Base-by-base conservation (phyloP, 306 rosid species). In the Lupinus albus region DNA sequence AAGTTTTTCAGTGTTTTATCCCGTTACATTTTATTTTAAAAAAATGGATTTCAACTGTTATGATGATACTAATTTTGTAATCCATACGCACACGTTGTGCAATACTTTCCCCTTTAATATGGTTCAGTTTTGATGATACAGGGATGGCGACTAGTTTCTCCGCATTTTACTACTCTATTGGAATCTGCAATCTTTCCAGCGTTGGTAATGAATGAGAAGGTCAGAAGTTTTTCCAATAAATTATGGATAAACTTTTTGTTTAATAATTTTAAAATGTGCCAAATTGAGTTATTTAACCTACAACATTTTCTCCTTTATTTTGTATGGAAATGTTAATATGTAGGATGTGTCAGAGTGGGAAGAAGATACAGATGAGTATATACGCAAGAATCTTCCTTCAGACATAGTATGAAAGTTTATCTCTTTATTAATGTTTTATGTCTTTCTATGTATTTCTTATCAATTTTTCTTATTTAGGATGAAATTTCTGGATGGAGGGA, bases 71-170 rank as follows among this genome's bases (percentile, higher is more conserved):
- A 17, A 14, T 33, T 65, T 20, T 64, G 41, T 38, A 8, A 12
- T 55, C 48, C 16, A 45, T 2, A 1, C 6, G 0, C 8, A 6
- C 44, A 56, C 49, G 32, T 53, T 64, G 70, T 67, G 44, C 38
- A 35, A 33, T 61, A 14, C 65, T 10, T 62, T 68, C 35, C 39
- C 65, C 35, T 38, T 70, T 62, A 52, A 61, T 52, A 18, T 18
- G 13, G 51, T 72, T 76, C 49, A 44, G 18, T 72, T 75, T 78
- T 56, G 60, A 63, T 73, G 57, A 51, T 67, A 58, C 84, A 91
- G 97, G 97, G 97, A 58, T 91, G 97, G 97, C 87, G 96, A 50
- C 68, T 88, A 76, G 89, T 91, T 72, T 88, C 97, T 67, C 95
- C 93, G 7, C 93, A 91, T 78, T 91, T 91, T 80, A 81, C 84